A percentile compares a stretch with the other conserved stretches of the same genome.
Conservation (phyloP, 139 green algal genomes). For the Closterium sp. region DNA sequence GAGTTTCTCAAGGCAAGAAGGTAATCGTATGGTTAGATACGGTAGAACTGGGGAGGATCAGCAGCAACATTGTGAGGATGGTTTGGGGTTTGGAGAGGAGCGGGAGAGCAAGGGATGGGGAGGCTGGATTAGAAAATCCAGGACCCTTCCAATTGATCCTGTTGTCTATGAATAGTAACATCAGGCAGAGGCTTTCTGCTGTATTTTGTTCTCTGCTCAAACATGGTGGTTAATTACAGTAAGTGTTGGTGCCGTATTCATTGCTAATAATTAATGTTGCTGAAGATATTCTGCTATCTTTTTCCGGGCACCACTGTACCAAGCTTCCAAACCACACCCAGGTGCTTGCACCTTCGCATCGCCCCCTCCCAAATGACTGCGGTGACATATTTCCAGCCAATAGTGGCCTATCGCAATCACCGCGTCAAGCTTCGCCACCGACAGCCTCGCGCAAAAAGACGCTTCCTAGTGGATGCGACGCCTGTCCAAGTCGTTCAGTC, state of each 20-base stretch:
- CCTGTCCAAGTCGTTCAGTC: neutral
- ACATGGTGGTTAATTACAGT: too few species aligned
- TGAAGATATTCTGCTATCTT: too few species aligned
- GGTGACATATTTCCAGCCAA: neutral
- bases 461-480: neutral
- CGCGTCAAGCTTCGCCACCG: neutral
- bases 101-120: neutral
- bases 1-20: too few species aligned
- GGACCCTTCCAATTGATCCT: neutral
- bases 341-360: neutral
- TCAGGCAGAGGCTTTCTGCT: neutral
- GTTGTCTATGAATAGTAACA: neutral
- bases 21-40: too few species aligned
- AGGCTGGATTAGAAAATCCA: neutral
- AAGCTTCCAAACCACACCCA: neutral
- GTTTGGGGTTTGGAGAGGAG: neutral
- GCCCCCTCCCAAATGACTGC: neutral
- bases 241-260: too few species aligned
- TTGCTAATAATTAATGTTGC: too few species aligned
- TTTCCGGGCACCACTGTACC: too few species aligned
- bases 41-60: neutral
- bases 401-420: neutral
- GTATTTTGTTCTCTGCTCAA: too few species aligned
- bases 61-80: neutral
- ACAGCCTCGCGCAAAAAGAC: neutral